Conservation (phyloP, 139 green algal species). For the Coelastrella sp. region DNA sequence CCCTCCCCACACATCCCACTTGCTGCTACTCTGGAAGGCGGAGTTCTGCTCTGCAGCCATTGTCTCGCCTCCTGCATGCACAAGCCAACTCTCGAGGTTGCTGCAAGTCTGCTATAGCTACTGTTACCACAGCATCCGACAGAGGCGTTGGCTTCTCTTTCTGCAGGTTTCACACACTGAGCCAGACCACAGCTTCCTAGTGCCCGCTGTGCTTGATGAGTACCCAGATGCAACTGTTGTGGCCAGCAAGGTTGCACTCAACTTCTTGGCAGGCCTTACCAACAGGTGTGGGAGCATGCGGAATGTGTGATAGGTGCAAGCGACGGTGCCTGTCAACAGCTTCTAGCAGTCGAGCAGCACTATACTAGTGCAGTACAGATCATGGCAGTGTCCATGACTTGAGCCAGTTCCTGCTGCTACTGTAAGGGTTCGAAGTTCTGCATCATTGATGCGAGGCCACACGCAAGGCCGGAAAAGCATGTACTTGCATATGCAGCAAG, state of each 20-base stretch:
- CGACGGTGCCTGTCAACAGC: background rate
- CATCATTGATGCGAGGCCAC: too few species aligned
- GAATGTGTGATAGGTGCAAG: background rate
- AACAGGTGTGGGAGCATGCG: constrained; percentile 57
- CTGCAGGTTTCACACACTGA: constrained; percentile 73
- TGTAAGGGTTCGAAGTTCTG: too few species aligned
- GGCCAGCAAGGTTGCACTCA: constrained; percentile 89
- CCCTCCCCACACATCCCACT: too few species aligned
- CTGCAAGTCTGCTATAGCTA: background rate
- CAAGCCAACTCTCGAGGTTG: too few species aligned
- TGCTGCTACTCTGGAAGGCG: too few species aligned
- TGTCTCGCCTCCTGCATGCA: too few species aligned
- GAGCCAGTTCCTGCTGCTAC: background rate
- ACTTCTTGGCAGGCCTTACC: constrained; percentile 81
- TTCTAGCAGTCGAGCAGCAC: background rate
- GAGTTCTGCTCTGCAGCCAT: too few species aligned
- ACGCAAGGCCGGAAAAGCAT: too few species aligned
- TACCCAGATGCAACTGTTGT: constrained; percentile 87
- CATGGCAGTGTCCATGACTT: background rate
- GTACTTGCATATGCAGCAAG: too few species aligned
- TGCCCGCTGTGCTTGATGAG: constrained; percentile 88
- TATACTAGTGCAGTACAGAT: background rate
- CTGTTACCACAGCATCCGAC: background rate
- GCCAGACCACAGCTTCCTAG: constrained; percentile 94
- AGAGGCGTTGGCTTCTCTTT: background rate